A percentile compares a stretch with the other conserved stretches of the same genome.
Conservation (phyloP, 371 early-diverging fungal species). For the Apophysomyces trapeziformis region DNA sequence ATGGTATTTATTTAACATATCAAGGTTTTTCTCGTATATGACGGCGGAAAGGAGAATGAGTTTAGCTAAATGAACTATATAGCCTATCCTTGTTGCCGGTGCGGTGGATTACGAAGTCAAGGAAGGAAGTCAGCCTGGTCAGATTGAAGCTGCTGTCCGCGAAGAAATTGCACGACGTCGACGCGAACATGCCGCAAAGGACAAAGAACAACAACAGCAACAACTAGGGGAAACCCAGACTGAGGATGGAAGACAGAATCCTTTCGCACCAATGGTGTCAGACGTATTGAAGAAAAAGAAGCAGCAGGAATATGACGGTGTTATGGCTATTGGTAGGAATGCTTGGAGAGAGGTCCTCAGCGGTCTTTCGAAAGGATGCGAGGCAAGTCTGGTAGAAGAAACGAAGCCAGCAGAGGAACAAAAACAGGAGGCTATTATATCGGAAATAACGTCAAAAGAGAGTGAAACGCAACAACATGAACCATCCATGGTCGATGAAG, state of each 20-base stretch:
- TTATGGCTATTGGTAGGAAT: constrained; percentile 66
- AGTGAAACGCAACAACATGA: not conserved
- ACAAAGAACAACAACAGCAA: not conserved
- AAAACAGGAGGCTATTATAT: not conserved
- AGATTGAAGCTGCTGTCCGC: constrained; percentile 58
- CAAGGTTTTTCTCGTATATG: no score
- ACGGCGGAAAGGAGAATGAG: no score
- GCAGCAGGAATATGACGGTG: constrained; percentile 49
- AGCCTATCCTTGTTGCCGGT: constrained; percentile 74
- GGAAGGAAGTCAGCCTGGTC: constrained; percentile 58
- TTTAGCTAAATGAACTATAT: constrained; percentile 1
- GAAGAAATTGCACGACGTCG: constrained; percentile 59
- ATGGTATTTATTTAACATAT: constrained; percentile 6
- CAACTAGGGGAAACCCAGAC: constrained; percentile 12
- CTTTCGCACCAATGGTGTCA: constrained; percentile 29
- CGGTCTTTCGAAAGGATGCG: constrained; percentile 65
- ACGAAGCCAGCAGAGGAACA: constrained; percentile 8
- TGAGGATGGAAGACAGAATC: constrained; percentile 18
- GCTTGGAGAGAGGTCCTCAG: constrained; percentile 62
- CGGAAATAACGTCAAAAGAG: not conserved
- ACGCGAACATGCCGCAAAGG: constrained; percentile 44
- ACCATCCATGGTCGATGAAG: not conserved
- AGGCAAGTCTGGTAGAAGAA: constrained; percentile 41
- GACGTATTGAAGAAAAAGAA: constrained; percentile 24
- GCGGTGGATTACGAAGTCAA: constrained; percentile 73